Conservation (phyloP, 768 basidiomycete genomes). For the Trametes cingulata region DNA sequence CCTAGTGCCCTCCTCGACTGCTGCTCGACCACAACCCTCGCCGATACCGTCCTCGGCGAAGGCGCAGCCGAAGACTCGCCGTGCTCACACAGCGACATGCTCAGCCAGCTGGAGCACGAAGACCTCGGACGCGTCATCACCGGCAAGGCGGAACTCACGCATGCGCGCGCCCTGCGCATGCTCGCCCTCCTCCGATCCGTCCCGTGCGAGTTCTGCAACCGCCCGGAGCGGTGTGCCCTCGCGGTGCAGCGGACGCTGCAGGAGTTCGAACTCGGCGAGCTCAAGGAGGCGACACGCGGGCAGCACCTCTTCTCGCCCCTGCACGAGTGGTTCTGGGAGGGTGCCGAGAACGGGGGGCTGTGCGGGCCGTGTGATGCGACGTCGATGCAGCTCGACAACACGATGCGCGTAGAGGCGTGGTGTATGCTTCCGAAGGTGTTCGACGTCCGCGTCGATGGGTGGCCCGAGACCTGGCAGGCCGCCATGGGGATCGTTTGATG, state of each 20-base stretch:
- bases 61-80: neutral
- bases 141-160: neutral
- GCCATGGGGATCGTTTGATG: neutral
- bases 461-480: neutral
- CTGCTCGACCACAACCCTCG: neutral
- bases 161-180: neutral
- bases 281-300: neutral
- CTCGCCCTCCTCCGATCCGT: neutral
- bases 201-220: neutral
- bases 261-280: neutral
- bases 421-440: neutral
- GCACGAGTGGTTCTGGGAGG: neutral
- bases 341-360: neutral
- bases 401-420: neutral
- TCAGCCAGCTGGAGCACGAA: neutral
- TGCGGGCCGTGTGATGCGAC: neutral
- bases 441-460: neutral
- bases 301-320: neutral
- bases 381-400: neutral
- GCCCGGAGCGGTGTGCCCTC: neutral
- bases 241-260: neutral
- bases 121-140: neutral
- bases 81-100: too few species aligned
- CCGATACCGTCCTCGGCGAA: neutral
- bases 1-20: constrained; percentile 5